Evolutionary conservation across 257 asterid genomes (phyloP), one percentile per base, ranked within the genome.

Genomic region (Schizonepeta tenuifolia): DNA sequence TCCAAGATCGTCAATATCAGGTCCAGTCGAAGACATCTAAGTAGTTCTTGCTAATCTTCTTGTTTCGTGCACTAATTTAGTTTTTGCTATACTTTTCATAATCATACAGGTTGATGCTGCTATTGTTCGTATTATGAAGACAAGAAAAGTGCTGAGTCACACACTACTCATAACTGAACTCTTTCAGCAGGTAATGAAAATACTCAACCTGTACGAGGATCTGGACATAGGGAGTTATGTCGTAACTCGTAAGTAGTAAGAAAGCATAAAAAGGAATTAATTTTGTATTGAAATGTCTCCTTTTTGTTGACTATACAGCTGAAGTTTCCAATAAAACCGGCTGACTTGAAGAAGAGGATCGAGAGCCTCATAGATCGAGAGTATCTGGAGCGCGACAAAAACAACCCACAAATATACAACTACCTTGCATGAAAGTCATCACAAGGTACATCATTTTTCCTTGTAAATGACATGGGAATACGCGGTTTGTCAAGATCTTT

Each of bases 1-100:
- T 93, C 84, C 98, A 90, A 78, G 98, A 93, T 78, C 93, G 98
- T 46, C 98, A 93, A 73, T 93, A 93, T 69, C 98, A 93, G 98
- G 98, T 93, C 68, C 26, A 9, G 73, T 63, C 40, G 13, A 36
- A 51, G 58, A 58, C 13, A 44, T 31, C 72, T 21, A 33, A 43
- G 43, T 18, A 8, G 13, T 35, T 6, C 17, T 61, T 59, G 3
- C 50, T 36, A 55, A 50, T 66, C 63, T 43, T 9, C 40, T 71
- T 56, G 20, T 44, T 57, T 64, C 3, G 40, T 31, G 28, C 44
- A 36, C 28, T 61, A 59, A 72, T 55, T 49, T 53, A 40, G 28
- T 10, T 59, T 65, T 58, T 40, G 65, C n/a, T 66, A 20, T 24
- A 56, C 51, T 71, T 7, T 68, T 71, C 49, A 5, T 78, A 72